Base-by-base conservation (phyloP, 2,329 filamentous ascomycete genomes). In the Xylariaceae sp. region DNA sequence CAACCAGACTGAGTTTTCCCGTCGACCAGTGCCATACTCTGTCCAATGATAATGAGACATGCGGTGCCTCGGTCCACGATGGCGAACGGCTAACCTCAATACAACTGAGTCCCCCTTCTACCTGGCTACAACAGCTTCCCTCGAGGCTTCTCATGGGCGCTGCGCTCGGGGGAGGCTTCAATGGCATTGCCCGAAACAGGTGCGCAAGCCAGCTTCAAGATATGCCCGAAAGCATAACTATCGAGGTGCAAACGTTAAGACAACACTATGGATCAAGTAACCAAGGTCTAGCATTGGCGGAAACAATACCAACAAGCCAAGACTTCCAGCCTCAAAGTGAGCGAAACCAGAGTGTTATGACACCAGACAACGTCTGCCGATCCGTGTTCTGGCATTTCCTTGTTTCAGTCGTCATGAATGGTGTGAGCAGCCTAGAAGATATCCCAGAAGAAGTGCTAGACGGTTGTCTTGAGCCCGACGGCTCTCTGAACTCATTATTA, bases 111-210 rank as follows among this genome's bases (percentile, higher is more conserved):
- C 1, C 8, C 24, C 23, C 46, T 26, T 35, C 26, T 13, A 20
- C 30, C 48, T 51, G 48, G 48, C 15, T 51, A 15, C 21, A 7
- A 18, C 8, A 20, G 8, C 32, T 44, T 30, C 47, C 30, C 9
- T 43, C 23, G 8, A 36, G 23, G 30, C 7, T 10, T 4, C 11
- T 40, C 18, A 29, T 30, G 15, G 11, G 3, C 5, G 4, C 6
- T 4, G 13, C 30, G 20, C 18, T 20, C 16, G 20, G 15, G 23
- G 18, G 18, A 5, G n/a, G 24, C 16, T 15, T 40, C 11, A 3
- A 23, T 11, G 6, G 6, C 29, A 48, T n/a, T n/a, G n/a, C n/a
- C n/a, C n/a, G n/a, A n/a, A n/a, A n/a, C n/a, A n/a, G n/a, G n/a
- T n/a, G 21, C 7, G n/a, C 16, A 13, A 5, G 6, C 5, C 18